Base-by-base conservation (phyloP, 140 eudicot species). In the Anethum foeniculum region DNA sequence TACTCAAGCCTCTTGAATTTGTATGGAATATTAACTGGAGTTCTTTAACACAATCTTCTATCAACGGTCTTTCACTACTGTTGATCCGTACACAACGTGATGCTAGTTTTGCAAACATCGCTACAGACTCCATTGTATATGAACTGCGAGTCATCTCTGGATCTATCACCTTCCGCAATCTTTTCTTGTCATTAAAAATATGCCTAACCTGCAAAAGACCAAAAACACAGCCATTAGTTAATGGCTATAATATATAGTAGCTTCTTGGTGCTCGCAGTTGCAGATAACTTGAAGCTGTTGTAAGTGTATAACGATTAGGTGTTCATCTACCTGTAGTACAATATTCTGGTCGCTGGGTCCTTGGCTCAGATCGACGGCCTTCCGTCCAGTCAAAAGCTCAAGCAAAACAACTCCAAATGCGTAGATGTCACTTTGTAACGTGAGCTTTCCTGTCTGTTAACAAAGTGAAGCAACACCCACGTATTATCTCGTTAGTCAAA, bases 351-450 rank as follows among this genome's bases (percentile, higher is more conserved):
- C 97, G 9, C 86, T 87, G 82, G 97, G 93, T 84, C 97, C 98
- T 88, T 89, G 98, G 88, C 85, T 89, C 81, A 94, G 91, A 84
- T 94, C 97, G 49, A 92, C 87, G 2, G 98, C 98, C 87, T 93
- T 88, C 71, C 97, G 85, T 68, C 98, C 98, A 6, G 99, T 92
- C 86, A 95, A 76, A 83, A 95, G 99, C 85, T 95, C 99, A 68
- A 93, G 98, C 54, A 93, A 90, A 72, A 93, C 98, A 7, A 93
- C 97, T 39, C 98, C 98, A 80, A 93, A 93, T 82, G 98, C 97
- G 82, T 93, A 93, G 60, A 93, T 95, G 80, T 93, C 98, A 80
- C 97, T 93, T 85, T 91, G 98, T 88, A 93, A 82, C 32, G 98
- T 93, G 83, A 93, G 98, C 75, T 92, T 90, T 64, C 98, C 98